These are phyloP conservation scores for Apium graveolens DNA, from an alignment of 129 eudicot species.

Conservation along the genomic window DNA sequence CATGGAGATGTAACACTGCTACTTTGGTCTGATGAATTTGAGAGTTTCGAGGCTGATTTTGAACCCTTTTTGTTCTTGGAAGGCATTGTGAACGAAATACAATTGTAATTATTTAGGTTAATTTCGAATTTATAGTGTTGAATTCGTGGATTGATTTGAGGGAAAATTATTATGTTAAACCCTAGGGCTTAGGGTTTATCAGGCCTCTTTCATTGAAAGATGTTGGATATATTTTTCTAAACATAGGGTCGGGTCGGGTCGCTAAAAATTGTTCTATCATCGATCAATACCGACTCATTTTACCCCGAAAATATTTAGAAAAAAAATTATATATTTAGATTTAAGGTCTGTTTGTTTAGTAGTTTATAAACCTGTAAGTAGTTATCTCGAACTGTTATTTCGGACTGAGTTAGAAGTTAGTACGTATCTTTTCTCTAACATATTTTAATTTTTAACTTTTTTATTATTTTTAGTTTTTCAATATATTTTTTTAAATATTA, in stretches of 20 bases:
- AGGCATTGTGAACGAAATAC: constrained; percentile 28
- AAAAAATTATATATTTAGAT: too few relatives aligned
- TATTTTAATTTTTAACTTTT: too few relatives aligned
- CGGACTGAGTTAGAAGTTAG: too few relatives aligned
- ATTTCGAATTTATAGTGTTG: background rate
- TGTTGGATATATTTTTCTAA: background rate
- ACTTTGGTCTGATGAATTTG: constrained; percentile 16
- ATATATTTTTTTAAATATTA: too few relatives aligned
- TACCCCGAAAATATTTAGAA: too few relatives aligned
- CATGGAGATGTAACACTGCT: constrained; percentile 9
- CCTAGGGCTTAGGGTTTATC: background rate
- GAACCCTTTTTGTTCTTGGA: constrained; percentile 44
- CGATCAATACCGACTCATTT: too few relatives aligned
- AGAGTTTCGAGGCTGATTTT: constrained; percentile 32
- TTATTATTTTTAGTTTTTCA: too few relatives aligned
- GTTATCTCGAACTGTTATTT: too few relatives aligned
- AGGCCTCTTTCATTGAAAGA: background rate
- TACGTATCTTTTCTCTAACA: too few relatives aligned
- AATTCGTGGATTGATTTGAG: background rate
- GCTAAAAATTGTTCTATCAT: too few relatives aligned
- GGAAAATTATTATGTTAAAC: background rate
- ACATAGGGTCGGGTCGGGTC: background rate
- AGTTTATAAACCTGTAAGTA: too few relatives aligned
- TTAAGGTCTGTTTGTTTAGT: too few relatives aligned
- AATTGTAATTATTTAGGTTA: background rate